phyloP scores from a whole-genome alignment of 148 eudicot species.

The Nyssa sinensis region DNA sequence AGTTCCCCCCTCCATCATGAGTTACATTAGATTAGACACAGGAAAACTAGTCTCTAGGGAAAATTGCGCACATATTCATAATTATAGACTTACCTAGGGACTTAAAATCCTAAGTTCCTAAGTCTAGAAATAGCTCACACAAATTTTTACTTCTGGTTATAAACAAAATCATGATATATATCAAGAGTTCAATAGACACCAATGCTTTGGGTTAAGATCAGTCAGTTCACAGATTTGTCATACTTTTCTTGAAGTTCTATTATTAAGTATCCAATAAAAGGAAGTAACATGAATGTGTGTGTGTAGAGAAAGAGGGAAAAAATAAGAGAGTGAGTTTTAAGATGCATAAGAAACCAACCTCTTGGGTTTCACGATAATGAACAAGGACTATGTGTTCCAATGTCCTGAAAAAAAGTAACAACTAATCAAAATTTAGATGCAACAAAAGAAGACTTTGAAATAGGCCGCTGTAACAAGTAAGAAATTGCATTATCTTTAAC shows the following conservation, averaged over 20 bases:
- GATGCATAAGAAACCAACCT: constrained; percentile 48
- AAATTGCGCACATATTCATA: neutral
- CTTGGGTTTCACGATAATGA: constrained; percentile 96
- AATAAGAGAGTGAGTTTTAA: neutral
- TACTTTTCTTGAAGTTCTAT: neutral
- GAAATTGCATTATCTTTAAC: constrained; percentile 2
- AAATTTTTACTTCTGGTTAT: neutral
- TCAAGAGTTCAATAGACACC: neutral
- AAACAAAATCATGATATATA: too few species aligned
- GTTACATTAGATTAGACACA: too few species aligned
- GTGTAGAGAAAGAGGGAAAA: neutral
- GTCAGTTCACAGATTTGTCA: too few species aligned
- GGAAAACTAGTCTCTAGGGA: neutral
- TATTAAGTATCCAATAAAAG: neutral
- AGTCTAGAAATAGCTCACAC: neutral
- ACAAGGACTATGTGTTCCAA: constrained; percentile 93
- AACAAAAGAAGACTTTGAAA: constrained; percentile 5
- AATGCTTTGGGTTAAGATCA: too few species aligned
- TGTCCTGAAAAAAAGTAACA: constrained; percentile 46
- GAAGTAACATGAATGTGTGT: neutral
- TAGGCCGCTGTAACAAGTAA: neutral
- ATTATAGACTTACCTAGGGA: neutral
- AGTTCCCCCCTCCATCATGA: too few species aligned
- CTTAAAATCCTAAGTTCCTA: neutral
- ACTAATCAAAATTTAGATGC: neutral